Evolutionary conservation across 2,329 filamentous ascomycete species (phyloP), one percentile per base, ranked within the genome.

Genomic region (Trematosphaeria pertusa): DNA sequence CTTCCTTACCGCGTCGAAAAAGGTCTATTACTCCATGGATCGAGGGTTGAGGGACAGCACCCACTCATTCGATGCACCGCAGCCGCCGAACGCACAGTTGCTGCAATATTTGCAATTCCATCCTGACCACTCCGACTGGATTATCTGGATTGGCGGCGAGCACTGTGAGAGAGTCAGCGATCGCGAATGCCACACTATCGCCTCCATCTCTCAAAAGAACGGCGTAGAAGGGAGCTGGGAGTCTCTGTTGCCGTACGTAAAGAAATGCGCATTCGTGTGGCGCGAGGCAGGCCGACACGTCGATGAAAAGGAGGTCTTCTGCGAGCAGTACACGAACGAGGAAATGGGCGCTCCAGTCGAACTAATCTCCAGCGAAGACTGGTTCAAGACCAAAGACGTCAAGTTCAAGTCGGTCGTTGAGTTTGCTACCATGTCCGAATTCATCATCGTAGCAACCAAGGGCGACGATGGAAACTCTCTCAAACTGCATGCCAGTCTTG

Each of bases 351-450:
- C 86, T 28, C 81, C 85, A 1, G 74, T 87, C 37, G 82, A 87
- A 56, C 81, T 99, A 21, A 72, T 91, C 12, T 87, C 88, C 31
- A 96, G 88, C 69, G 80, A 89, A 33, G 86, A 95, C 62, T 91
- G 87, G 73, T 95, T 95, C 64, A 81, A 86, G 41, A 80, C 84
- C 52, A 81, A 86, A 59, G 76, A 77, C 11, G 76, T 84, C 17
- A 80, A 84, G 48, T 85, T 88, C 66, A 79, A 83, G 18, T 82
- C 92, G 49, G 88, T 96, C 32, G 84, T 87, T 59, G 87, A 88
- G 58, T 97, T 96, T 72, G 93, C 91, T 2, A 95, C 88, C 4
- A 97, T 97, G 93, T 87, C 88, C 30, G 94, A 99, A 69, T 99
- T 96, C 70, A 94, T 99, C 63, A 84, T 99, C 30, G 87, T 96